These are phyloP conservation scores for Waltergamsia citrina DNA, from an alignment of 2,329 filamentous ascomycete species.

Conservation along the genomic window DNA sequence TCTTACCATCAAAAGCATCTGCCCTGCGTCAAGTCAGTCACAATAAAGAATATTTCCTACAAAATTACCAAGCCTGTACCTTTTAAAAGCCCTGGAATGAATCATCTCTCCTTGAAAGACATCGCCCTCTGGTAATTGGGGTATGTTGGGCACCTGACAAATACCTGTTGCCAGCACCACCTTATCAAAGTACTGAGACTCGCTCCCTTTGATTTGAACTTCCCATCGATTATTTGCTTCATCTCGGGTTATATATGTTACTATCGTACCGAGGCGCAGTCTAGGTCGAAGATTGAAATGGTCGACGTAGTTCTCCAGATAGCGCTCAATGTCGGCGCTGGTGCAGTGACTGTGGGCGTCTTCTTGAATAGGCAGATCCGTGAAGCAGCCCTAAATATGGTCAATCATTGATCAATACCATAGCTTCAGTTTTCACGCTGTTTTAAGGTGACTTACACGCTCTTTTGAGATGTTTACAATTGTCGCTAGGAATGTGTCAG, in stretches of 20 bases:
- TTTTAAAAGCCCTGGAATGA: conserved; percentile 5
- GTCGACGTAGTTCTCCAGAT: conserved; percentile 20
- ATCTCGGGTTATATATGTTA: conserved; percentile 8
- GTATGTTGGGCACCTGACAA: conserved; percentile 22
- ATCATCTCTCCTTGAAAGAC: not conserved
- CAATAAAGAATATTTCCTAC: too few species aligned
- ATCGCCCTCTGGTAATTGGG: conserved; percentile 17
- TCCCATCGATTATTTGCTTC: conserved; percentile 15
- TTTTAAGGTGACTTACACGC: too few species aligned
- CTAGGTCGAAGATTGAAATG: conserved; percentile 17
- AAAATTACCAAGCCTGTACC: too few species aligned
- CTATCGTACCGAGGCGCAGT: conserved; percentile 14
- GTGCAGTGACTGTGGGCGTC: conserved; percentile 13
- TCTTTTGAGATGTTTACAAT: too few species aligned
- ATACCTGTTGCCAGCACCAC: conserved; percentile 22
- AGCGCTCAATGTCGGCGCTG: conserved; percentile 15
- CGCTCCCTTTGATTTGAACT: conserved; percentile 12
- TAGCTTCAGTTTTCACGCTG: too few species aligned
- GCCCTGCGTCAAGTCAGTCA: not conserved
- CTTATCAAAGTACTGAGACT: conserved; percentile 22
- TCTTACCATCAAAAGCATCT: conserved; percentile 27
- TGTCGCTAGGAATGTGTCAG: conserved; percentile 3
- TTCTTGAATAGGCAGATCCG: conserved; percentile 21
- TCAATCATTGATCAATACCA: too few species aligned
- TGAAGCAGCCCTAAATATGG: conserved; percentile 18